Evolutionary conservation across 1,139 yeast genomes (phyloP).

Genomic region (Blastobotrys raffinosifermentans): DNA sequence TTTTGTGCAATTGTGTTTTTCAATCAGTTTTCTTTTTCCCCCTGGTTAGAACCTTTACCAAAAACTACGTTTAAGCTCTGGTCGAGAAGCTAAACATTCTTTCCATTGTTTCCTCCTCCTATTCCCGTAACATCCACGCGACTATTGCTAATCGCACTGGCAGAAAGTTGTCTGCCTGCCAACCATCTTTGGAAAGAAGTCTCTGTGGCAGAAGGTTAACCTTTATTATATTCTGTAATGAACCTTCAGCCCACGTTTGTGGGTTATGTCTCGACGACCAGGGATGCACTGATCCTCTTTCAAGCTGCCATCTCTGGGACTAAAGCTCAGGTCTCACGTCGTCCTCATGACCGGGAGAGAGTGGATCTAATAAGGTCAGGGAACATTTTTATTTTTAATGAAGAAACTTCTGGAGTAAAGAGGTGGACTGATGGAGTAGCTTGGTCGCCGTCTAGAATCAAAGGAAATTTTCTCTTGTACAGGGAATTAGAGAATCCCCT

Average conservation of each 20-base stretch:
- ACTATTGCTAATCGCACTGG: too few species aligned
- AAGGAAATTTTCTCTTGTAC: constrained; percentile 78
- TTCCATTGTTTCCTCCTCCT: too few species aligned
- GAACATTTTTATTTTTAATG: constrained; percentile 76
- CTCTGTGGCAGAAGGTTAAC: constrained; percentile 2
- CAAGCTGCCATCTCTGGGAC: constrained; percentile 66
- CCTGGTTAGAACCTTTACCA: neutral
- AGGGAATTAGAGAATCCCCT: constrained; percentile 64
- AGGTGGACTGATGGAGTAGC: constrained; percentile 94
- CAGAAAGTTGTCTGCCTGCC: too few species aligned
- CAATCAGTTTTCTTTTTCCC: neutral
- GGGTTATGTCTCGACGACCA: constrained; percentile 76
- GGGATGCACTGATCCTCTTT: constrained; percentile 76
- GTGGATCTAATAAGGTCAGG: constrained; percentile 64
- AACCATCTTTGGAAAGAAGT: too few species aligned
- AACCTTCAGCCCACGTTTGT: constrained; percentile 53
- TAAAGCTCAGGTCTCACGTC: constrained; percentile 60
- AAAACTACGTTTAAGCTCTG: neutral
- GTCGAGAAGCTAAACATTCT: too few species aligned
- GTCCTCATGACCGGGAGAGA: constrained; percentile 82
- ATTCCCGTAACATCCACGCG: too few species aligned
- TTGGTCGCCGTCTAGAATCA: constrained; percentile 86
- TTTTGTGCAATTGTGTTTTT: constrained; percentile 2
- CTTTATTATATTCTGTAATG: constrained; percentile 14
- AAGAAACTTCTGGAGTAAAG: constrained; percentile 75